phyloP scores from a whole-genome alignment of 1,284 basidiomycete genomes.

The Tilletiaria anomala region DNA sequence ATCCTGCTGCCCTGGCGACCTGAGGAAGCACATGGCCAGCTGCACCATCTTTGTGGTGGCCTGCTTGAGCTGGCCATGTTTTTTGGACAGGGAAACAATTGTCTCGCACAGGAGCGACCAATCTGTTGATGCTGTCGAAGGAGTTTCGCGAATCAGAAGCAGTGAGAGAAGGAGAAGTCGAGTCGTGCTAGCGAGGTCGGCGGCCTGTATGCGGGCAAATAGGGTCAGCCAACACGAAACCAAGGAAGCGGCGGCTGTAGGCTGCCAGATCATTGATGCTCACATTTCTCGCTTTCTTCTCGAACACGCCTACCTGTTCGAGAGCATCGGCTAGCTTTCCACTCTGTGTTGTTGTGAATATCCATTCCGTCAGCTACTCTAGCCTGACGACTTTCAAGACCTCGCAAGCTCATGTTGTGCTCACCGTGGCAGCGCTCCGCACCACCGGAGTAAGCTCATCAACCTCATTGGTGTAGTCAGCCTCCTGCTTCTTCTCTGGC shows the following conservation, averaged over 20 bases:
- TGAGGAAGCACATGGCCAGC: constrained; percentile 30
- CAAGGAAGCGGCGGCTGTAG: not conserved
- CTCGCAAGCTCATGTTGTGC: too few relatives aligned
- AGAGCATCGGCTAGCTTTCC: constrained; percentile 70
- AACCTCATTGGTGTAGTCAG: constrained; percentile 46
- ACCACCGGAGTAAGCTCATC: constrained; percentile 43
- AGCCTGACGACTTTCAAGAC: too few relatives aligned
- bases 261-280: too few relatives aligned
- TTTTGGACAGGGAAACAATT: constrained; percentile 52
- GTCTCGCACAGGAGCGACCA: constrained; percentile 24
- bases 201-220: constrained; percentile 50
- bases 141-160: constrained; percentile 23
- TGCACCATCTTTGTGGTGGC: constrained; percentile 72
- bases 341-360: too few relatives aligned
- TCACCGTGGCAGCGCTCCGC: constrained; percentile 42
- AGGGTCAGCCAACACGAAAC: not conserved
- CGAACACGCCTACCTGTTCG: constrained; percentile 73
- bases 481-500: constrained; percentile 45
- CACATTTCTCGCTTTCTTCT: constrained; percentile 95
- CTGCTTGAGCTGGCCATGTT: constrained; percentile 90
- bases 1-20: constrained; percentile 7
- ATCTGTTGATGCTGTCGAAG: constrained; percentile 13
- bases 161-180: constrained; percentile 63
- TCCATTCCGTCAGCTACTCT: too few relatives aligned
- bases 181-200: constrained; percentile 79